Conservation (phyloP, 345 rosid genomes). For the Carallia pectinifolia region DNA sequence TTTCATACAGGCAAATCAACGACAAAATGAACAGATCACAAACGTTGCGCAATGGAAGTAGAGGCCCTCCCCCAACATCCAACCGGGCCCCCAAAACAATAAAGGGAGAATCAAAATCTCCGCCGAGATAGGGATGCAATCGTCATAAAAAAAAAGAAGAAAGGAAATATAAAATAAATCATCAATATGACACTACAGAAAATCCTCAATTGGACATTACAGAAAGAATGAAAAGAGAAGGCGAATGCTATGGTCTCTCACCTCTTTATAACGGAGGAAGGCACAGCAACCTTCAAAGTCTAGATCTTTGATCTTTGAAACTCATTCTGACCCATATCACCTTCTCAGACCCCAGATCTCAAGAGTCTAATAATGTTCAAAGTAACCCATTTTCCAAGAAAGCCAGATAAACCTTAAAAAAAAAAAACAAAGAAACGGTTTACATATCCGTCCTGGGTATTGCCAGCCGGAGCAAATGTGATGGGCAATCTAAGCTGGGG, state of each 20-base stretch:
- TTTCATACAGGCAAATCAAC: background rate
- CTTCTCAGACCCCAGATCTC: constrained; percentile 48
- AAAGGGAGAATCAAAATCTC: background rate
- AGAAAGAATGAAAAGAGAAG: background rate
- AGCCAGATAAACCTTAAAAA: constrained; percentile 19
- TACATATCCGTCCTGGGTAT: constrained; percentile 30
- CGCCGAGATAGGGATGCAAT: background rate
- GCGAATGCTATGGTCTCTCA: constrained; percentile 8
- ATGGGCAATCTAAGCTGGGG: constrained; percentile 61
- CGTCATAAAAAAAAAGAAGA: background rate
- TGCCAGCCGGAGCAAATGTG: constrained; percentile 22
- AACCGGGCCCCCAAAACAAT: no score
- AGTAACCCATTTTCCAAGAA: constrained; percentile 11
- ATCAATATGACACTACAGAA: background rate
- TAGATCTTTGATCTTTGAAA: constrained; percentile 44
- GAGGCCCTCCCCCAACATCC: no score
- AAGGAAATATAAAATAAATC: background rate
- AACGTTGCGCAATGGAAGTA: background rate
- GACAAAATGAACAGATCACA: constrained; percentile 32
- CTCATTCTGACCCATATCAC: constrained; percentile 18
- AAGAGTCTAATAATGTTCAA: constrained; percentile 15
- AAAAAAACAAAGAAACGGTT: constrained; percentile 21
- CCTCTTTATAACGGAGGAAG: constrained; percentile 28
- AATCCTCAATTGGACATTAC: background rate
- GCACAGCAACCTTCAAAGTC: constrained; percentile 25